A percentile compares a stretch with the other conserved stretches of the same genome.
Evolutionary conservation across 805 yeast genomes (phyloP).

Genomic region (Yamadazyma tumulicola): DNA sequence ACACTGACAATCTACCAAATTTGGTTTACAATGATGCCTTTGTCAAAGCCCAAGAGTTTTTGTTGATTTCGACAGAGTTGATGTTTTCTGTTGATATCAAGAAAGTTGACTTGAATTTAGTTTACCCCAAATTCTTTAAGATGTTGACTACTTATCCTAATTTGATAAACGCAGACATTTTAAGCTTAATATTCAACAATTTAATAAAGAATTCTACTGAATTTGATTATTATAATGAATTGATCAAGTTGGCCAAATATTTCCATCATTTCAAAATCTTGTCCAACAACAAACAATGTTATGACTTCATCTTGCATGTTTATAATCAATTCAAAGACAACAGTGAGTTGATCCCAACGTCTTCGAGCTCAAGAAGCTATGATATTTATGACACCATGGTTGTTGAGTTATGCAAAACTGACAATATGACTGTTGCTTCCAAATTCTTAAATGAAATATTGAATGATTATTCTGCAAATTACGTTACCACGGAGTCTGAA

Average conservation of each 20-base stretch:
- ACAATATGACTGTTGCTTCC: constrained; percentile 49
- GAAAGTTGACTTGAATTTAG: constrained; percentile 25
- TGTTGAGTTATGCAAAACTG: constrained; percentile 49
- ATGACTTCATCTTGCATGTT: constrained; percentile 24
- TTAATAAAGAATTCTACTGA: constrained; percentile 20
- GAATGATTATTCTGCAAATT: constrained; percentile 3
- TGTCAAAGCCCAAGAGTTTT: constrained; percentile 42
- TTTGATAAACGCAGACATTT: constrained; percentile 19
- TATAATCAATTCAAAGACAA: constrained; percentile 15
- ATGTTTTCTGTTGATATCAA: constrained; percentile 42
- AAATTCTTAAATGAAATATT: constrained; percentile 51
- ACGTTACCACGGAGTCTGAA: constrained; percentile 2
- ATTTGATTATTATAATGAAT: constrained; percentile 30
- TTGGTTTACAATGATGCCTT: constrained; percentile 37
- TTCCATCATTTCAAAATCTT: constrained; percentile 18
- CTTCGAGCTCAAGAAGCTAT: constrained; percentile 34
- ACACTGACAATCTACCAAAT: constrained; percentile 9
- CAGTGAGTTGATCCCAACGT: not conserved
- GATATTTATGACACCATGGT: constrained; percentile 50
- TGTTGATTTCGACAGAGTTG: constrained; percentile 42
- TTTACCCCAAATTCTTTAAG: constrained; percentile 35
- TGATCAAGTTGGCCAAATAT: constrained; percentile 29
- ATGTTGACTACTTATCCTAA: constrained; percentile 26
- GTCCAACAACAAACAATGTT: constrained; percentile 15
- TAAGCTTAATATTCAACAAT: constrained; percentile 12